phyloP scores from a whole-genome alignment of 2,329 filamentous ascomycete genomes.

The Metarhizium sp. region DNA sequence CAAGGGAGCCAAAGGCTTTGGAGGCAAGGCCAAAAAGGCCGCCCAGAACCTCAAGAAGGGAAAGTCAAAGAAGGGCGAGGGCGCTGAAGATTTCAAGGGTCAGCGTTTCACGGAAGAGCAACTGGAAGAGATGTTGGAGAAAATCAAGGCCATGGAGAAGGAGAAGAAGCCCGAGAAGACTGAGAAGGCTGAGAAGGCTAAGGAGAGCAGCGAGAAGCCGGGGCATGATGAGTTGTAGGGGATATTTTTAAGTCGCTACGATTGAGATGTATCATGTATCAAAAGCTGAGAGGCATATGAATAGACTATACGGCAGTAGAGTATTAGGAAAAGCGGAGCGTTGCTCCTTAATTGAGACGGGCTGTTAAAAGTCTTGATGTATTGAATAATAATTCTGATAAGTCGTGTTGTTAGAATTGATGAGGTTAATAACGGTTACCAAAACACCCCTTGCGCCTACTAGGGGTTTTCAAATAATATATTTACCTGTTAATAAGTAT shows the following conservation, averaged over 20 bases:
- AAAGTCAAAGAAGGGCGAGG: conserved; percentile 24
- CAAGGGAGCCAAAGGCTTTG: conserved; percentile 49
- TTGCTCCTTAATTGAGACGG: too few species aligned
- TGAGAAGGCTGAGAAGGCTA: conserved; percentile 15
- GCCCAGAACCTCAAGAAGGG: conserved; percentile 24
- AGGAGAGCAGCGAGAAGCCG: conserved; percentile 15
- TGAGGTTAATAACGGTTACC: too few species aligned
- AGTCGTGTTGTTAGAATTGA: too few species aligned
- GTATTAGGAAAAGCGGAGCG: background rate
- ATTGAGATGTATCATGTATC: conserved; percentile 1
- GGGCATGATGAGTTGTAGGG: conserved; percentile 27
- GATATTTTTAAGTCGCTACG: background rate
- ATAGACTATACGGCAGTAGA: conserved; percentile 1
- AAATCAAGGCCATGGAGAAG: conserved; percentile 22
- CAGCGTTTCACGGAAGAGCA: conserved; percentile 24
- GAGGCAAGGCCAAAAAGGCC: conserved; percentile 30
- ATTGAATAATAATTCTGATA: too few species aligned
- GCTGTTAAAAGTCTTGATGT: too few species aligned
- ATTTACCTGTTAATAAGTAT: too few species aligned
- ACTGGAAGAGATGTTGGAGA: conserved; percentile 34
- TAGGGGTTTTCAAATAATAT: too few species aligned
- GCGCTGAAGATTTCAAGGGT: conserved; percentile 30
- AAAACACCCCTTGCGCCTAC: too few species aligned
- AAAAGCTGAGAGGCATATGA: conserved; percentile 2
- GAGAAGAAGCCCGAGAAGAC: conserved; percentile 17